Conservation (phyloP, 148 eudicot genomes). For the Vaccinium vitisidaea region DNA sequence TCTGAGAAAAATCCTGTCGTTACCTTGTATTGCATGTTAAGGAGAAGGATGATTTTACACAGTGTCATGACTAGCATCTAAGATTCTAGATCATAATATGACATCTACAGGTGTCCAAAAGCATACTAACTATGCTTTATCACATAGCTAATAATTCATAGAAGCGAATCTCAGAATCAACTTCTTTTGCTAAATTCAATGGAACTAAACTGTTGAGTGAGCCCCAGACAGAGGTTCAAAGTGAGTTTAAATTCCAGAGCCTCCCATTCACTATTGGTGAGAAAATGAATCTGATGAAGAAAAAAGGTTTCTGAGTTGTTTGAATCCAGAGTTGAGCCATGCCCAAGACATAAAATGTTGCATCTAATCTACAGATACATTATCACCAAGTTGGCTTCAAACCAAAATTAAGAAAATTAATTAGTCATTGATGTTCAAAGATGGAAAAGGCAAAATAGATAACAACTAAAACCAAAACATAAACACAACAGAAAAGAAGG, state of each 20-base stretch:
- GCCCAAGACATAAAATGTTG: neutral
- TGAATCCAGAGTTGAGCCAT: neutral
- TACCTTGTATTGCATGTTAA: conserved; percentile 69
- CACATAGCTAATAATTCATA: neutral
- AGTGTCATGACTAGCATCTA: neutral
- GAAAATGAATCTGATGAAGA: neutral
- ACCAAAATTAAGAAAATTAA: neutral
- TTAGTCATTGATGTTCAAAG: neutral
- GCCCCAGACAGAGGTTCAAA: neutral
- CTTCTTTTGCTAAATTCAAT: neutral
- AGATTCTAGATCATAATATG: neutral
- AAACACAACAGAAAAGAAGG: neutral
- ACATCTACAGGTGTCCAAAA: neutral
- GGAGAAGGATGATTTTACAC: conserved; percentile 29
- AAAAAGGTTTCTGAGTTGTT: neutral
- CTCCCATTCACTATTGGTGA: neutral
- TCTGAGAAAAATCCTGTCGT: conserved; percentile 86
- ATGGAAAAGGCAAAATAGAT: neutral
- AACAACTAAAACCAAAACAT: neutral
- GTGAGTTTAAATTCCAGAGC: neutral
- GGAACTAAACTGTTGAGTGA: neutral
- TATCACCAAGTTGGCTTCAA: neutral
- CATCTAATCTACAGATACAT: neutral
- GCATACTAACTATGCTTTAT: neutral
- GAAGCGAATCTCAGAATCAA: neutral